A percentile compares a stretch with the other conserved stretches of the same genome.
phyloP scores from a whole-genome alignment of 148 eudicot genomes.

The Drosera capensis region DNA sequence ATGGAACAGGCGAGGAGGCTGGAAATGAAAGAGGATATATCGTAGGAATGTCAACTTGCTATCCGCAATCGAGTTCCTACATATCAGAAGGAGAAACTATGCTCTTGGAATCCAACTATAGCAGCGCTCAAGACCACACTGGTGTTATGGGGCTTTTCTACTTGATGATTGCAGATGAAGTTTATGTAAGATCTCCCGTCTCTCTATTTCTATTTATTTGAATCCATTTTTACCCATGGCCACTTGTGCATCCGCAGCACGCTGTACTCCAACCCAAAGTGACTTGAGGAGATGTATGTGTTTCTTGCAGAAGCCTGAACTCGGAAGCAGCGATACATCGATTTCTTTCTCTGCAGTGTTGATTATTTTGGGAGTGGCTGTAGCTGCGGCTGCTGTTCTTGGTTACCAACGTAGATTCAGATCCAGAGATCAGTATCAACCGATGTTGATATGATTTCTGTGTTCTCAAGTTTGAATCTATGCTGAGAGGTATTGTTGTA shows the following conservation, averaged over 20 bases:
- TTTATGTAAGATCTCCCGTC: background rate
- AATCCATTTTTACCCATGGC: background rate
- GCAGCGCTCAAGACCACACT: constrained; percentile 38
- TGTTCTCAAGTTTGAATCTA: too few species aligned
- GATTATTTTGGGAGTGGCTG: background rate
- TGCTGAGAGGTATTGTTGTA: too few species aligned
- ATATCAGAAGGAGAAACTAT: constrained; percentile 55
- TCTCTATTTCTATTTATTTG: background rate
- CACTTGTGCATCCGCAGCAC: background rate
- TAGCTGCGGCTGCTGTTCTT: background rate
- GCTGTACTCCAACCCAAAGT: background rate
- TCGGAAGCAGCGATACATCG: background rate
- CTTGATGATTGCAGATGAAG: constrained; percentile 48
- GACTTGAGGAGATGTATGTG: background rate
- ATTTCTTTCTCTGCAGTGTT: background rate
- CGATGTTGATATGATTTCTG: background rate
- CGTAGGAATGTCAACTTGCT: constrained; percentile 91
- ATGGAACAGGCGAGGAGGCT: constrained; percentile 81
- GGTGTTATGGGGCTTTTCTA: constrained; percentile 97
- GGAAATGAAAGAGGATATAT: constrained; percentile 74
- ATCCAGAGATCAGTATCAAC: background rate
- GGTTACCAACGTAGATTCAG: background rate
- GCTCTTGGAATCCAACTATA: constrained; percentile 60
- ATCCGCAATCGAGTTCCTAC: constrained; percentile 60
- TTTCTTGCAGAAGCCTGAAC: background rate